Conservation (phyloP, 2,329 filamentous ascomycete genomes). For the Chrysoporthe deuterocubensis region DNA sequence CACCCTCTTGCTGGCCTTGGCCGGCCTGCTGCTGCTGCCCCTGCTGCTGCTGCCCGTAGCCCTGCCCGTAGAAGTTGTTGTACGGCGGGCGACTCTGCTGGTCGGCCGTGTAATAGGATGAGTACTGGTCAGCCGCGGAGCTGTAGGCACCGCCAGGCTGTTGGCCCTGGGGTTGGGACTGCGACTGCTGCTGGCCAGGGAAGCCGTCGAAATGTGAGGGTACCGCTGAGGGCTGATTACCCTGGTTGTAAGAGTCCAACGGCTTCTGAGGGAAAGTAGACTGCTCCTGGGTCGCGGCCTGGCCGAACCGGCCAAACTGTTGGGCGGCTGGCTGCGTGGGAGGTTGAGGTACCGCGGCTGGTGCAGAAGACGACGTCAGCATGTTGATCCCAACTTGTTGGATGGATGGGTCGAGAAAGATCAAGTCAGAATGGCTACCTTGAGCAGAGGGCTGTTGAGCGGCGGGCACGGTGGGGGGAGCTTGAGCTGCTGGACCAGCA, state of each 20-base stretch:
- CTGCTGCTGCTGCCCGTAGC: constrained; percentile 59
- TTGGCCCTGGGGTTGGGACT: constrained; percentile 60
- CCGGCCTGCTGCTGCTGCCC: constrained; percentile 75
- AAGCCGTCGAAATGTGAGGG: constrained; percentile 66
- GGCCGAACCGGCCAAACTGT: constrained; percentile 73
- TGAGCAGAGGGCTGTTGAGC: constrained; percentile 42
- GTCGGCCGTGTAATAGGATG: constrained; percentile 83
- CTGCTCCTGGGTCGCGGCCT: constrained; percentile 63
- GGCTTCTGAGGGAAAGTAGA: constrained; percentile 73
- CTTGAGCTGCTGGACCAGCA: constrained; percentile 29
- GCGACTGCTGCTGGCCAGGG: constrained; percentile 61
- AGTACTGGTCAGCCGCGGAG: constrained; percentile 78
- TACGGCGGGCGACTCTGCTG: constrained; percentile 74
- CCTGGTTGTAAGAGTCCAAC: constrained; percentile 77
- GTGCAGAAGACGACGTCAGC: constrained; percentile 39
- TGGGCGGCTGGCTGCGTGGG: constrained; percentile 60
- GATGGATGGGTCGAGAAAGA: constrained; percentile 16
- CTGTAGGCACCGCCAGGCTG: constrained; percentile 70
- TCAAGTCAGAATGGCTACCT: constrained; percentile 37
- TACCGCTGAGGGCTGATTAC: constrained; percentile 45
- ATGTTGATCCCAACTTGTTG: constrained; percentile 14
- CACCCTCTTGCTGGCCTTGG: constrained; percentile 66
- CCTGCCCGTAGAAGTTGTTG: constrained; percentile 73
- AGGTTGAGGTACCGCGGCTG: constrained; percentile 53
- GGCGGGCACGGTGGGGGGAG: constrained; percentile 37